Evolutionary conservation across 257 asterid species (phyloP), one percentile per base, ranked within the genome.

Genomic region (Misopates orontium): DNA sequence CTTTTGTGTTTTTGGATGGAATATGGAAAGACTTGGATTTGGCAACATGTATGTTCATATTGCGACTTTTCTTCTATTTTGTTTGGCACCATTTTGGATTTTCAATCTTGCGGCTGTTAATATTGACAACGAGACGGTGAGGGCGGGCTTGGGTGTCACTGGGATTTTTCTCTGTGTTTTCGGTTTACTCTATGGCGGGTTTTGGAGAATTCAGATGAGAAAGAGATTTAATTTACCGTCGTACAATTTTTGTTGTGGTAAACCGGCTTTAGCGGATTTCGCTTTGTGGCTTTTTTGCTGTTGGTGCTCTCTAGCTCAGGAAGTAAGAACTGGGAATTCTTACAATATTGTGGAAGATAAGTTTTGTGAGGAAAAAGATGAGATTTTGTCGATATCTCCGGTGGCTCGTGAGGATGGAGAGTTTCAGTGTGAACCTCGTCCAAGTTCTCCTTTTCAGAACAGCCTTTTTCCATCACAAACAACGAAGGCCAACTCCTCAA

Each of bases 41-140:
- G 98, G 98, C 51, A 91, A 91, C 57, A 91, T 88, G 98, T 91
- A 91, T 39, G 98, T 91, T 18, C 98, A 91, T 67, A 87, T 88
- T 36, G 95, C 90, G 1, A 91, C 98, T 6, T 91, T 91, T 73
- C 84, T 91, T 44, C 85, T 91, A 17, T 86, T 88, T 59, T 88
- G 98, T 62, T 71, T 86, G 90, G 98, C 96, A 50, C 98, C 98
- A 12, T 91, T 91, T 68, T 88, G 86, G 86, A 82, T 91, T 49
- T 88, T 91, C 85, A 86, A 80, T 71, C 80, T 91, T 56, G 98
- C 96, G 56, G 95, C 96, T 47, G 74, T 84, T 18, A 91, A 86
- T 56, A 88, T 91, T 32, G 85, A 88, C 59, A 80, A 81, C 14
- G 98, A 85, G 73, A 71, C 77, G 0, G 90, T 83, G 15, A 71